These are phyloP conservation scores for Phytophthora megakarya DNA, from an alignment of 352 stramenopile species.

Conservation along the genomic window DNA sequence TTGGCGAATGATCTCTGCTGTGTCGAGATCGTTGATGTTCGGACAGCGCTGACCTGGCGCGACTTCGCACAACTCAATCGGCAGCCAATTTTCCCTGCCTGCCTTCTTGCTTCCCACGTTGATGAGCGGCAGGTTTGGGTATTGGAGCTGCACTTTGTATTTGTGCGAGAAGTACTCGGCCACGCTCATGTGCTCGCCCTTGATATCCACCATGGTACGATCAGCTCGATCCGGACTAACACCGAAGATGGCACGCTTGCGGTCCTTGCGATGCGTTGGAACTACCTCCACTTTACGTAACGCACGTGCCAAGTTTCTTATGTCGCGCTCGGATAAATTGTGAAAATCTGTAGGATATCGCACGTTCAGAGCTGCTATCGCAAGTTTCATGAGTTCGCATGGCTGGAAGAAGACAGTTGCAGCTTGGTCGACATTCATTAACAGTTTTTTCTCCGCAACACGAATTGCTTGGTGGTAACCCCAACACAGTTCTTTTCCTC, in stretches of 20 bases:
- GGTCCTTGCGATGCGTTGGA: slow-evolving; percentile 59
- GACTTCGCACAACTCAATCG: slow-evolving; percentile 81
- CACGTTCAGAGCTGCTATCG: slow-evolving; percentile 40
- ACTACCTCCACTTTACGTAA: slow-evolving; percentile 56
- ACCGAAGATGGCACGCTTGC: slow-evolving; percentile 51
- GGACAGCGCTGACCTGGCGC: slow-evolving; percentile 65
- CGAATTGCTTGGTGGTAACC: slow-evolving; percentile 77
- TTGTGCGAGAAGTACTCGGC: slow-evolving; percentile 55
- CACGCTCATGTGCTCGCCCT: slow-evolving; percentile 53
- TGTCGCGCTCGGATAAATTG: slow-evolving; percentile 40
- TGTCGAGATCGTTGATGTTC: slow-evolving; percentile 81
- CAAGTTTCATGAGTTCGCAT: slow-evolving; percentile 55
- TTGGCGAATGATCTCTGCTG: slow-evolving; percentile 77
- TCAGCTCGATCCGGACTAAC: slow-evolving; percentile 50
- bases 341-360: slow-evolving; percentile 35
- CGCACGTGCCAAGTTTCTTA: slow-evolving; percentile 34
- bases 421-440: slow-evolving; percentile 74
- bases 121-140: slow-evolving; percentile 69
- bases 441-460: slow-evolving; percentile 50
- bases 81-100: slow-evolving; percentile 59
- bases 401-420: slow-evolving; percentile 69
- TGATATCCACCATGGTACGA: slow-evolving; percentile 54
- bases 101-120: slow-evolving; percentile 65
- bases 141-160: slow-evolving; percentile 56
- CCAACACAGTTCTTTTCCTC: slow-evolving; percentile 70